These are phyloP conservation scores for Tinospora cordifolia DNA, from an alignment of 164 flowering plant genomes.

Conservation along the genomic window DNA sequence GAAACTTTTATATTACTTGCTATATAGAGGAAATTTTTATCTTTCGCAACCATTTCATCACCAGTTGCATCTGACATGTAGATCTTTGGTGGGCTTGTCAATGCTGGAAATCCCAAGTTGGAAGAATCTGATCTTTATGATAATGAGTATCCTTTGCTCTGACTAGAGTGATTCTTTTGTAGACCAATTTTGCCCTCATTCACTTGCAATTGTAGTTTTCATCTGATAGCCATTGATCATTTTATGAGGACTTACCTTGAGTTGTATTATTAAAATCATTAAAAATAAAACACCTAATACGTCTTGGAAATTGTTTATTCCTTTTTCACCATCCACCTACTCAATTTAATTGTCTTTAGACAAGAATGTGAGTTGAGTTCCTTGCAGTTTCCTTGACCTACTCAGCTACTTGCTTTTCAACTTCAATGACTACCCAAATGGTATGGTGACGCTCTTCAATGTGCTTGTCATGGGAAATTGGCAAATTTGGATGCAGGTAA, in stretches of 20 bases:
- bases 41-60: neutral
- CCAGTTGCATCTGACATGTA: slow-evolving; percentile 17
- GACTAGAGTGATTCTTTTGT: neutral
- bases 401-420: slow-evolving; percentile 84
- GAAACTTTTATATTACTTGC: no score
- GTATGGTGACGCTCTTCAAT: slow-evolving; percentile 96
- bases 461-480: slow-evolving; percentile 84
- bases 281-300: no score
- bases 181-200: neutral
- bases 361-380: neutral
- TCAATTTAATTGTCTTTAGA: neutral
- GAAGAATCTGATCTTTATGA: slow-evolving; percentile 53
- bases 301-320: neutral
- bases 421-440: slow-evolving; percentile 95
- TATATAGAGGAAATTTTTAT: neutral
- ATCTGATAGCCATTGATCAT: neutral
- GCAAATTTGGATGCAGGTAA: slow-evolving; percentile 97
- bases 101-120: slow-evolving; percentile 63
- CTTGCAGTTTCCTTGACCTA: slow-evolving; percentile 44
- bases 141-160: slow-evolving; percentile 76
- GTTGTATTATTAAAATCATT: neutral
- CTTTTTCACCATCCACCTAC: neutral
- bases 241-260: neutral
- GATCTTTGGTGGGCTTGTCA: slow-evolving; percentile 92
- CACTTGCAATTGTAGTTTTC: neutral